A percentile compares a stretch with the other conserved stretches of the same genome.
Conservation (phyloP, 176 grass and related monocot genomes). For the Triticum turgidum region DNA sequence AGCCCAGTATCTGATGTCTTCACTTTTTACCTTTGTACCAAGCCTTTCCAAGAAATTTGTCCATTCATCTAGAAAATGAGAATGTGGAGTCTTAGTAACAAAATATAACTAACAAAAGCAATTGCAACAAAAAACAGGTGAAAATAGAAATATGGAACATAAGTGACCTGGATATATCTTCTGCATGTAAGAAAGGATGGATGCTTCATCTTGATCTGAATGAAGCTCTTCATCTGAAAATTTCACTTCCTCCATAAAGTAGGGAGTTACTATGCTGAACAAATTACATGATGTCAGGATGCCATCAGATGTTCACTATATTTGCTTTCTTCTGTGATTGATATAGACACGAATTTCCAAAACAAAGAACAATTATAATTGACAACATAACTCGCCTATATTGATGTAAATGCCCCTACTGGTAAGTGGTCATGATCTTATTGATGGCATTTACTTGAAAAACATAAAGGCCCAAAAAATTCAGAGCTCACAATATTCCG, state of each 20-base stretch:
- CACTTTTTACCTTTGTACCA: slow-evolving; percentile 47
- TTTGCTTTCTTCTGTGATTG: slow-evolving; percentile 1
- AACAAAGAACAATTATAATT: slow-evolving; percentile 8
- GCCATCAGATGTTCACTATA: not conserved
- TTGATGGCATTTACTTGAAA: not conserved
- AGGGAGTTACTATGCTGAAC: slow-evolving; percentile 80
- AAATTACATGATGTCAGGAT: slow-evolving; percentile 28
- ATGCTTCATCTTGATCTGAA: slow-evolving; percentile 75
- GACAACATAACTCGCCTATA: not conserved
- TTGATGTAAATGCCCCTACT: not conserved
- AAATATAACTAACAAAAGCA: slow-evolving; percentile 15
- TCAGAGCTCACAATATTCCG: not conserved
- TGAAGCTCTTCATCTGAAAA: slow-evolving; percentile 89
- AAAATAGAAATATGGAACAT: slow-evolving; percentile 8
- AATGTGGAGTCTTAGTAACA: slow-evolving; percentile 13
- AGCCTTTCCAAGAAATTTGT: slow-evolving; percentile 79
- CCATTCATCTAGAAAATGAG: slow-evolving; percentile 71
- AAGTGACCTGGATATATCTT: slow-evolving; percentile 86
- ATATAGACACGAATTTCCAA: slow-evolving; percentile 4
- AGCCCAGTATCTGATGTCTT: slow-evolving; percentile 88
- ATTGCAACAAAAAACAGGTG: not conserved
- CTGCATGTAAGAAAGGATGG: slow-evolving; percentile 91
- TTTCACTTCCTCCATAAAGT: slow-evolving; percentile 91
- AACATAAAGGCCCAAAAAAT: not conserved
- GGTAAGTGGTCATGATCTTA: not conserved